Conservation (phyloP, 73 alveolate species). For the Diophrys appendiculata region DNA sequence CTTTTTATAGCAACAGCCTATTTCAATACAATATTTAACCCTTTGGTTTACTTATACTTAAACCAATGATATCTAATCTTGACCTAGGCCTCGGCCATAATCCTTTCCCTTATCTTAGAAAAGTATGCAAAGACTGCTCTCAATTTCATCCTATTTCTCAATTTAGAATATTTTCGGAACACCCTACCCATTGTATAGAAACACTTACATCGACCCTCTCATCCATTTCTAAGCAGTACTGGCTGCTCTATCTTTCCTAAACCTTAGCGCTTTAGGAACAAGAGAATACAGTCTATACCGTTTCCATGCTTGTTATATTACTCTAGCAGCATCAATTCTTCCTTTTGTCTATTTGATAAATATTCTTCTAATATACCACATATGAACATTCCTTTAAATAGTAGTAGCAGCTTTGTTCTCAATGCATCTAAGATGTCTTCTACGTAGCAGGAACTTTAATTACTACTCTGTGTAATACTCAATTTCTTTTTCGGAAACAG, state of each 20-base stretch:
- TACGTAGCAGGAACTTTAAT: background rate
- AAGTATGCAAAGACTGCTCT: constrained; percentile 10
- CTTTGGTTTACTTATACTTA: too few relatives aligned
- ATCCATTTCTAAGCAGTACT: constrained; percentile 1
- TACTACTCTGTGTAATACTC: background rate
- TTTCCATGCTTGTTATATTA: constrained; percentile 9
- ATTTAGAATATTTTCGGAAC: background rate
- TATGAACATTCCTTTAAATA: background rate
- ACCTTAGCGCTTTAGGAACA: constrained; percentile 20
- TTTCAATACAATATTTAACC: too few relatives aligned
- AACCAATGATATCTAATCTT: constrained; percentile 21
- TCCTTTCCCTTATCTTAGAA: background rate
- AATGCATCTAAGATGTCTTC: background rate
- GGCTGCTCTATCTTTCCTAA: constrained; percentile 9
- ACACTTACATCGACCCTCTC: constrained; percentile 15
- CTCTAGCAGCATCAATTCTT: constrained; percentile 3
- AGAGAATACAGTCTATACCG: background rate
- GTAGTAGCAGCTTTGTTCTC: background rate
- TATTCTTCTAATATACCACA: background rate
- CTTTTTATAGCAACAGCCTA: too few relatives aligned
- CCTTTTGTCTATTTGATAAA: background rate
- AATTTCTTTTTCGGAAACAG: background rate
- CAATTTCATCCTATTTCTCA: background rate
- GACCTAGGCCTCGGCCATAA: constrained; percentile 7
- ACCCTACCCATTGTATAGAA: too few relatives aligned